A percentile compares a stretch with the other conserved stretches of the same genome.
Evolutionary conservation across 2,329 filamentous ascomycete genomes (phyloP).

Genomic region (Lizonia empirigonia): DNA sequence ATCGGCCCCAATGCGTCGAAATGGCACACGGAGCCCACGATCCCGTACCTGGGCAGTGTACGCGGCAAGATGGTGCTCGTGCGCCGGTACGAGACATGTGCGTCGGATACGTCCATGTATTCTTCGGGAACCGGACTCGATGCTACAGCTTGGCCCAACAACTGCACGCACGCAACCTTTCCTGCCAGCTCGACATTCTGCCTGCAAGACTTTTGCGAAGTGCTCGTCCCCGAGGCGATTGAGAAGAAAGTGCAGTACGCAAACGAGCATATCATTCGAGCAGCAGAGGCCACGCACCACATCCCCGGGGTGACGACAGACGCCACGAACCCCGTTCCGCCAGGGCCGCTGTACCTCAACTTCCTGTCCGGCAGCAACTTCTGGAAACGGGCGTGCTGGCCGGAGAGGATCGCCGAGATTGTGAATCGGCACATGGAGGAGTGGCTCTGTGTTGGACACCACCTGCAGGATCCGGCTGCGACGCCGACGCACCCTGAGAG

Average conservation of each 20-base stretch:
- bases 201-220: slow-evolving; percentile 94
- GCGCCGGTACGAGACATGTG: slow-evolving; percentile 71
- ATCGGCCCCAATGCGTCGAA: slow-evolving; percentile 59
- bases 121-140: slow-evolving; percentile 60
- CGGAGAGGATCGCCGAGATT: slow-evolving; percentile 84
- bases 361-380: slow-evolving; percentile 93
- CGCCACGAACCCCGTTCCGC: slow-evolving; percentile 49
- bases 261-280: slow-evolving; percentile 76
- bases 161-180: slow-evolving; percentile 76
- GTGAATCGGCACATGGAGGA: slow-evolving; percentile 77
- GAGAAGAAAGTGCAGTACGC: slow-evolving; percentile 78
- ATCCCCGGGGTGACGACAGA: slow-evolving; percentile 51
- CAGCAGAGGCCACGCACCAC: slow-evolving; percentile 50
- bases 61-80: slow-evolving; percentile 85
- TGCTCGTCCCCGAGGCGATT: slow-evolving; percentile 75
- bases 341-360: slow-evolving; percentile 79
- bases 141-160: slow-evolving; percentile 79
- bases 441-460: slow-evolving; percentile 62
- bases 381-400: slow-evolving; percentile 91
- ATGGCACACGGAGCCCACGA: slow-evolving; percentile 77
- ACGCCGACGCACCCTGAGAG: slow-evolving; percentile 18
- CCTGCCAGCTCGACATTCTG: slow-evolving; percentile 64
- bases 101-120: neutral
- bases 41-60: slow-evolving; percentile 78
- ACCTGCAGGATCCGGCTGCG: slow-evolving; percentile 30